Evolutionary conservation across 257 asterid species (phyloP), one percentile per base, ranked within the genome.

Genomic region (Anisodus acutangulus): DNA sequence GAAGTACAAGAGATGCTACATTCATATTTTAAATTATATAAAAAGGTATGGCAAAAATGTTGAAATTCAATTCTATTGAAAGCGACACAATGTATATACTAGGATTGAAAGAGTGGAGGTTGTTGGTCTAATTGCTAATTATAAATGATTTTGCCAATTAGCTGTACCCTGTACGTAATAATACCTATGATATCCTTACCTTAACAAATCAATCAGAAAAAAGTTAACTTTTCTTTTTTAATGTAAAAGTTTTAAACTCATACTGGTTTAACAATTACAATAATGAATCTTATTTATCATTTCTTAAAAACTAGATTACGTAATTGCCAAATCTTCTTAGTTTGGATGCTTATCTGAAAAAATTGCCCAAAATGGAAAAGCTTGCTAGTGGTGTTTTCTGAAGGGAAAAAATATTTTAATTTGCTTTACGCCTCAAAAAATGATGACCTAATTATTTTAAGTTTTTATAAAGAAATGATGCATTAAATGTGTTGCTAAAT

Each of bases 71-170:
- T 68, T 68, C 17, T 0, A 68, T 22, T 2, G 26, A 58, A 58
- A 58, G 9, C 9, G 64, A 58, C 2, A 17, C 26, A 58, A 58
- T 58, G 3, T 58, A 17, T 58, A 4, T 17, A 6, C 17, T 55
- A 55, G 60, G 2, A 12, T 55, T 16, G 66, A n/a, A 59, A 71
- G 58, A 71, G 58, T 45, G 39, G 58, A 71, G 80, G 80, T 45
- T 9, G 58, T 71, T 71, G n/a, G 57, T n/a, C 57, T 45, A 45
- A 71, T 71, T 71, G 58, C 58, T n/a, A 71, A 45, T 45, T 70
- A 43, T 45, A n/a, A 71, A 71, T 71, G 9, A 71, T 71, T 71
- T 45, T n/a, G 17, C 39, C 55, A 45, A 45, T 9, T 71, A 71
- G 58, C 26, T 22, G 26, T 22, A 22, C 26, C 26, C 39, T 45